Conservation (phyloP, 2,329 filamentous ascomycete species). For the Calonectria hawksworthii region DNA sequence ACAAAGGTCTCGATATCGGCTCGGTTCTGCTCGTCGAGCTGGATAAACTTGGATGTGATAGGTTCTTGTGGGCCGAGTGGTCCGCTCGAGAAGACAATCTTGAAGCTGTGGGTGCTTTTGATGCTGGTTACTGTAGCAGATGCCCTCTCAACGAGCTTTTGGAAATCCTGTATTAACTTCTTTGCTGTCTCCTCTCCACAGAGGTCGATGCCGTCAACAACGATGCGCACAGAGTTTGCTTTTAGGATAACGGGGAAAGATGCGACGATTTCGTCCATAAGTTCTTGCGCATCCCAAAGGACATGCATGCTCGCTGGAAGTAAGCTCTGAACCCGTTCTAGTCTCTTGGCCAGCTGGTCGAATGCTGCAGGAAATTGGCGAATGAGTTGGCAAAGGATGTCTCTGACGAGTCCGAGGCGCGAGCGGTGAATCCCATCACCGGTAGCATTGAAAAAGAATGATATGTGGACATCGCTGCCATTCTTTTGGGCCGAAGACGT, state of each 20-base stretch:
- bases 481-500: not conserved
- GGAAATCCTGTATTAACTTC: conserved; percentile 7
- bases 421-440: not conserved
- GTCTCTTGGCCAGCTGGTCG: not conserved
- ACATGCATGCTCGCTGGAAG: not conserved
- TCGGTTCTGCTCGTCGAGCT: not conserved
- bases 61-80: not conserved
- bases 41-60: not conserved
- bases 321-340: not conserved
- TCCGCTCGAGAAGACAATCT: not conserved
- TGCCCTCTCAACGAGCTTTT: not conserved
- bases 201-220: conserved; percentile 4
- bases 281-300: conserved; percentile 3
- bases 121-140: not conserved
- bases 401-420: conserved; percentile 4
- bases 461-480: not conserved
- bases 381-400: conserved; percentile 3
- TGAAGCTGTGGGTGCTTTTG: not conserved
- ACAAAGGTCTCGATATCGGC: not conserved
- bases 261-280: not conserved
- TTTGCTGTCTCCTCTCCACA: conserved; percentile 6
- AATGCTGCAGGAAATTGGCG: not conserved
- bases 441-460: not conserved
- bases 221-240: not conserved
- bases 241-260: conserved; percentile 1